Conservation (phyloP, 208 protist genomes). For the Acanthamoeba sp. region DNA sequence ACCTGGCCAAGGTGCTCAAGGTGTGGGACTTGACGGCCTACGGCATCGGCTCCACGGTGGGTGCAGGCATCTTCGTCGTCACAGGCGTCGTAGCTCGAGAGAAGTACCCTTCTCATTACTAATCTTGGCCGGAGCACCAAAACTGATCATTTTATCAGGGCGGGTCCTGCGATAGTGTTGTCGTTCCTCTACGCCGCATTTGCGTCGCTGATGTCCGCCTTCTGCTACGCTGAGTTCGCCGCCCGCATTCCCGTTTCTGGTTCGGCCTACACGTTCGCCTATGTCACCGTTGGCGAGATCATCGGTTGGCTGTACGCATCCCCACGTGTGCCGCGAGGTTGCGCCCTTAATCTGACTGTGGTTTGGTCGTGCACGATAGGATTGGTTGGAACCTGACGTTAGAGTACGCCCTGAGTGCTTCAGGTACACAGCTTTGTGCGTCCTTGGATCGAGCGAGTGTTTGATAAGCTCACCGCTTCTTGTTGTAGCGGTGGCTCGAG, state of each 20-base stretch:
- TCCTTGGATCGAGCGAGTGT: too few relatives aligned
- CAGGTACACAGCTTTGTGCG: constrained; percentile 9
- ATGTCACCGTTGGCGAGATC: constrained; percentile 78
- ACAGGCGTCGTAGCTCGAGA: constrained; percentile 74
- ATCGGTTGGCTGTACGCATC: constrained; percentile 76
- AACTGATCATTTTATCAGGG: not conserved
- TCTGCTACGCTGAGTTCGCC: constrained; percentile 84
- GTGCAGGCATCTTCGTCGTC: constrained; percentile 81
- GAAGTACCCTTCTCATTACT: constrained; percentile 17
- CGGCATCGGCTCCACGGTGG: constrained; percentile 46
- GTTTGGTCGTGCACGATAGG: constrained; percentile 19
- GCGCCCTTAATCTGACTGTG: too few relatives aligned
- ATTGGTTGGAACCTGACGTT: constrained; percentile 85
- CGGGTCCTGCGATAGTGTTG: constrained; percentile 77
- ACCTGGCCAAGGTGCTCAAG: constrained; percentile 32
- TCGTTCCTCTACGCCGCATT: constrained; percentile 81
- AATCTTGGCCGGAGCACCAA: too few relatives aligned
- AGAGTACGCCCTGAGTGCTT: constrained; percentile 80
- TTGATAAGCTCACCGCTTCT: too few relatives aligned
- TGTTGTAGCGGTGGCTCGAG: constrained; percentile 76
- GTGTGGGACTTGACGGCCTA: constrained; percentile 54
- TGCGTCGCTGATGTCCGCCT: constrained; percentile 79
- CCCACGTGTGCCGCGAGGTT: too few relatives aligned
- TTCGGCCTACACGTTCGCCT: constrained; percentile 81
- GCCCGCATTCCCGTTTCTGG: constrained; percentile 80